Conservation (phyloP, 192 early-diverging fungal species). For the Coemansia sp. region DNA sequence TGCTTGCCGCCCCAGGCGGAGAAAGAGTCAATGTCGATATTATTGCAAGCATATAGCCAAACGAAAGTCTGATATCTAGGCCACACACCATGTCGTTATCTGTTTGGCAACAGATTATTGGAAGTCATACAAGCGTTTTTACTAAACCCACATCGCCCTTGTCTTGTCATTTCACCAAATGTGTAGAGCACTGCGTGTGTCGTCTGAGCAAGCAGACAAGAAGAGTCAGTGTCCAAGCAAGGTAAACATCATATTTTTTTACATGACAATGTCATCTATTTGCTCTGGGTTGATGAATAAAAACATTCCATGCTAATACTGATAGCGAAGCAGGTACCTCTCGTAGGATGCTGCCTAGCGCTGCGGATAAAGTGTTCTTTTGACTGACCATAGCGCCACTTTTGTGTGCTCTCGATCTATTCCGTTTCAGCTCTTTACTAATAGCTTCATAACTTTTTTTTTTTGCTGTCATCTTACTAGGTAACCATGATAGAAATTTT, state of each 20-base stretch:
- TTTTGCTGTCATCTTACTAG: not conserved
- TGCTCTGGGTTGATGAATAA: slow-evolving; percentile 37
- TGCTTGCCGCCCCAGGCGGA: slow-evolving; percentile 58
- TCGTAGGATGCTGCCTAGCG: slow-evolving; percentile 9
- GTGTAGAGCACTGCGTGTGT: not conserved
- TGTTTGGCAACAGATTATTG: not conserved
- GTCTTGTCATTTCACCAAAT: not conserved
- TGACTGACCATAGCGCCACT: slow-evolving; percentile 20
- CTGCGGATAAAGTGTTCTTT: slow-evolving; percentile 33
- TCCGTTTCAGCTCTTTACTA: not conserved
- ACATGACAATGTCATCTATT: not conserved
- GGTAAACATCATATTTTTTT: slow-evolving; percentile 11
- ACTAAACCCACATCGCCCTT: slow-evolving; percentile 1
- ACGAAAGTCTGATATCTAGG: slow-evolving; percentile 16
- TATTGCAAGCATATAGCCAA: slow-evolving; percentile 39
- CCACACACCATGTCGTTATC: not conserved
- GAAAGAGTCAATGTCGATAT: slow-evolving; percentile 50
- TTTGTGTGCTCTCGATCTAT: not conserved
- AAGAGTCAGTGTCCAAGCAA: not conserved
- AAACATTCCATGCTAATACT: slow-evolving; percentile 56
- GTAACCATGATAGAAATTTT: not conserved
- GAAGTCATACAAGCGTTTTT: not conserved
- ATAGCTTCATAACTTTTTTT: not conserved
- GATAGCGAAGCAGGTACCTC: slow-evolving; percentile 17
- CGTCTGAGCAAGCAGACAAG: not conserved